These are phyloP conservation scores for Epichloe sylvatica DNA, from an alignment of 2,329 filamentous ascomycete genomes.

Conservation along the genomic window DNA sequence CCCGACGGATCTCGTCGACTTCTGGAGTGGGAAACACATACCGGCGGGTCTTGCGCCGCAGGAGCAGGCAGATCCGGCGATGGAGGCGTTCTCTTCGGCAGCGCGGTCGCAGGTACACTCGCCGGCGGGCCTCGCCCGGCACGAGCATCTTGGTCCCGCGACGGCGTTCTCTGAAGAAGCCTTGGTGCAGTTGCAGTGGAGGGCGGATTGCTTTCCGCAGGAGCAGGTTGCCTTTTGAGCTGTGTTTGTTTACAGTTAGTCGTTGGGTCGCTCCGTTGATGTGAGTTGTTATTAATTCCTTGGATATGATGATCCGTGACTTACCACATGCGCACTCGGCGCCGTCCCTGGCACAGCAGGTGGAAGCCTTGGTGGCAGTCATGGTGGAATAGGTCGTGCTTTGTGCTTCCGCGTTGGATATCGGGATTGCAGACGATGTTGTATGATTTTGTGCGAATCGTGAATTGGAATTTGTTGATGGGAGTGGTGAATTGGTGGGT, in stretches of 20 bases:
- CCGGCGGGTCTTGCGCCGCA: conserved; percentile 64
- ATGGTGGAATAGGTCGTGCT: conserved; percentile 13
- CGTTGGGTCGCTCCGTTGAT: not conserved
- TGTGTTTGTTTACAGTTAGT: conserved; percentile 11
- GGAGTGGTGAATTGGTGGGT: too few relatives aligned
- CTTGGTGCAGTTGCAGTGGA: conserved; percentile 76
- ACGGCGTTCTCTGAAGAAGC: conserved; percentile 60
- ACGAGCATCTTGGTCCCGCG: conserved; percentile 64
- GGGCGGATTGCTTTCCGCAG: conserved; percentile 75
- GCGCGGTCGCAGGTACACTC: conserved; percentile 71
- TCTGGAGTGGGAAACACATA: conserved; percentile 26
- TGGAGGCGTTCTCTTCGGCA: conserved; percentile 50
- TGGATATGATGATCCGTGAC: conserved; percentile 12
- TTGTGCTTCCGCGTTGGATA: not conserved
- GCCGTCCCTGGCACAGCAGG: conserved; percentile 42
- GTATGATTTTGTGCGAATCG: not conserved
- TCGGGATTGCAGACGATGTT: not conserved
- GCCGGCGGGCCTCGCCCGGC: conserved; percentile 65
- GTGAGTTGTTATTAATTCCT: not conserved
- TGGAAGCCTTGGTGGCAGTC: conserved; percentile 27
- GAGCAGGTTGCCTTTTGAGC: conserved; percentile 63
- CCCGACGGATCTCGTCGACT: not conserved
- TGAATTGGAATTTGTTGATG: not conserved
- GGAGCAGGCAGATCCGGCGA: conserved; percentile 49
- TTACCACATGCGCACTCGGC: conserved; percentile 43